These are phyloP conservation scores for Aureobasidium sp. DNA, from an alignment of 2,329 filamentous ascomycete genomes.

Conservation along the genomic window DNA sequence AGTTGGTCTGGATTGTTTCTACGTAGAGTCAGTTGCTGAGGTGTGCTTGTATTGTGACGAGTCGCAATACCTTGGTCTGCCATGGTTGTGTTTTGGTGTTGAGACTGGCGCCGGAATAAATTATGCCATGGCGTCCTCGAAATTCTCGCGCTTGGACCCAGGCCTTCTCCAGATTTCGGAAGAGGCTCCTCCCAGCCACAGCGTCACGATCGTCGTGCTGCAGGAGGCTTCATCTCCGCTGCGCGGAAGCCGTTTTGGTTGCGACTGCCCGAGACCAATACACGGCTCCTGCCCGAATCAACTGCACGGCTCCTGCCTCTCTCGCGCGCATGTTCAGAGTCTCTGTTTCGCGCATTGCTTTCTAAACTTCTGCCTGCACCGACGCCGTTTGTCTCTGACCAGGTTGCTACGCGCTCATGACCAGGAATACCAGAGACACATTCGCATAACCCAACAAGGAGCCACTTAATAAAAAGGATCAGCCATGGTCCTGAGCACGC, in stretches of 20 bases:
- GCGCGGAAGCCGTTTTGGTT: background rate
- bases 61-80: background rate
- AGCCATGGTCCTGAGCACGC: slow-evolving; percentile 64
- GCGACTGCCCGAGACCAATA: background rate
- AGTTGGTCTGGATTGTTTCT: slow-evolving; percentile 21
- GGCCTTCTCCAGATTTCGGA: background rate
- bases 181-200: background rate
- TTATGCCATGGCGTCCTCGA: background rate
- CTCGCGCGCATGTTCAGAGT: background rate
- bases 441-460: background rate
- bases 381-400: background rate
- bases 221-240: slow-evolving; percentile 7
- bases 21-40: background rate
- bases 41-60: too few relatives aligned
- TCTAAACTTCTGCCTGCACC: background rate
- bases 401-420: background rate
- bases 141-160: slow-evolving; percentile 4
- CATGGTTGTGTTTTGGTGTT: slow-evolving; percentile 6
- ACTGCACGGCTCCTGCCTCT: background rate
- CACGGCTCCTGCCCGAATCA: background rate
- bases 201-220: background rate
- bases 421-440: background rate
- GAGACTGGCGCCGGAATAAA: too few relatives aligned
- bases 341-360: background rate
- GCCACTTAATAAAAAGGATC: background rate